A percentile compares a stretch with the other conserved stretches of the same genome.
Conservation (phyloP, 345 rosid genomes). For the Populus pruinosa region DNA sequence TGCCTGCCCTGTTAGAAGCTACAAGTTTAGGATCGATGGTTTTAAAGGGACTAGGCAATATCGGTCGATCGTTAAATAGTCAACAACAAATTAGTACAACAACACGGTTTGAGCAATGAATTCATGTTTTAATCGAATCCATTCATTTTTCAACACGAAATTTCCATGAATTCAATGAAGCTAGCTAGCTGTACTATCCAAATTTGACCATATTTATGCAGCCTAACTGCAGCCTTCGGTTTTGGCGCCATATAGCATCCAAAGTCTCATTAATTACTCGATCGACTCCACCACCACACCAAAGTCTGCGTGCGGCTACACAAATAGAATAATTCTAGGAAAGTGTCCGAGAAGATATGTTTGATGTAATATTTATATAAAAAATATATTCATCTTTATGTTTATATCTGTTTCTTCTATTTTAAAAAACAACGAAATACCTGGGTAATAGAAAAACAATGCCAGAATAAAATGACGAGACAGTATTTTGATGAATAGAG, state of each 20-base stretch:
- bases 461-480: too few relatives aligned
- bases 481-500: too few relatives aligned
- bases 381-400: too few relatives aligned
- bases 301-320: too few relatives aligned
- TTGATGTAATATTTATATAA: too few relatives aligned
- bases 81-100: background rate
- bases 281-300: background rate
- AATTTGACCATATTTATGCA: background rate
- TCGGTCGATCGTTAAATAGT: background rate
- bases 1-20: background rate
- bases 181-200: background rate
- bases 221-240: background rate
- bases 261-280: background rate
- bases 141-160: background rate
- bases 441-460: too few relatives aligned
- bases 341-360: too few relatives aligned
- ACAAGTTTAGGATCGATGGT: background rate
- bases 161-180: background rate
- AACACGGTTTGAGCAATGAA: background rate
- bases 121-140: background rate
- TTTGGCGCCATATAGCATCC: background rate
- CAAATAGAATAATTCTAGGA: too few relatives aligned
- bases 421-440: too few relatives aligned
- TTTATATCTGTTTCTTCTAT: too few relatives aligned
- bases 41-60: background rate